These are phyloP conservation scores for Bryoerythrophyllum caledonicum DNA, from an alignment of 225 moss, liverwort and hornwort genomes.

Conservation along the genomic window DNA sequence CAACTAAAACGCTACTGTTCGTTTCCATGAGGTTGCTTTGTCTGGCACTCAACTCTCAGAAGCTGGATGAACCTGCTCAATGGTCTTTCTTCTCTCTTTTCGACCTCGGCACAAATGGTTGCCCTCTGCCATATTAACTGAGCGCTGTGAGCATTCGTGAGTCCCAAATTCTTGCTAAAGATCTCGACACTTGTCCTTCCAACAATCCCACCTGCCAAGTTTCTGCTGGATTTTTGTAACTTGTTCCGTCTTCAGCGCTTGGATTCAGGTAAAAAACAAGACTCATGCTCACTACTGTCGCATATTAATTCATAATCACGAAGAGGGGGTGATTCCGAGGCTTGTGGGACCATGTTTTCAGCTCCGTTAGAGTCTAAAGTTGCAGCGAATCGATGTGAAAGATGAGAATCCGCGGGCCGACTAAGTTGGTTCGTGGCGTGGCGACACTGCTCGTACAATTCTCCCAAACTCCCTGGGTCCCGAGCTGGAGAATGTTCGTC, in stretches of 20 bases:
- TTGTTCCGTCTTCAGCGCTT: too few relatives aligned
- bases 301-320: too few relatives aligned
- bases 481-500: slow-evolving; percentile 3
- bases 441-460: neutral
- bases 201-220: neutral
- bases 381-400: neutral
- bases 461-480: neutral
- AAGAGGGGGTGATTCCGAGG: neutral
- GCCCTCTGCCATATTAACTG: too few relatives aligned
- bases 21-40: slow-evolving; percentile 4
- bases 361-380: neutral
- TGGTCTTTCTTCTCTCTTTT: neutral
- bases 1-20: neutral
- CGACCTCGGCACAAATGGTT: too few relatives aligned
- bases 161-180: neutral
- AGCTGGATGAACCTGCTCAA: too few relatives aligned
- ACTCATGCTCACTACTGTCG: too few relatives aligned
- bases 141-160: too few relatives aligned
- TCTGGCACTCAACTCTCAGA: too few relatives aligned
- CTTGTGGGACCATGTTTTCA: too few relatives aligned
- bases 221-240: too few relatives aligned
- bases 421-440: neutral
- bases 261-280: too few relatives aligned
- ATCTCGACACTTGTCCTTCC: neutral
- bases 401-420: neutral